Evolutionary conservation across 2,329 filamentous ascomycete species (phyloP), one percentile per base, ranked within the genome.

Genomic region (Fusarium brachygibbosum): DNA sequence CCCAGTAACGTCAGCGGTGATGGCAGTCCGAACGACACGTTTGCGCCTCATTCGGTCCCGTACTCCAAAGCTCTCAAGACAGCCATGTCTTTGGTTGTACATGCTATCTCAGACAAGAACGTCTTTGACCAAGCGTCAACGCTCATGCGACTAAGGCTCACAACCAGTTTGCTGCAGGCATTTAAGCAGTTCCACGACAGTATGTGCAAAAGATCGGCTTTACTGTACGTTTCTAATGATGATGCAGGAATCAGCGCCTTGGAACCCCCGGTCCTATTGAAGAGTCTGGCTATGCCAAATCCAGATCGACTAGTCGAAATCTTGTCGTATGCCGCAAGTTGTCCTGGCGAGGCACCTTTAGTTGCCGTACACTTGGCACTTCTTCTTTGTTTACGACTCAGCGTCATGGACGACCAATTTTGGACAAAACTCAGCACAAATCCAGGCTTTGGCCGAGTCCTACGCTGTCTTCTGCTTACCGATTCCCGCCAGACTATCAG

Each of bases 81-180:
- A 64, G 82, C 82, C 4, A 78, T 90, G 58, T 81, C 79, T 9
- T 80, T 91, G 29, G 79, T 91, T 23, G 84, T 90, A 32, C 80
- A 85, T 19, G 89, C 89, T 9, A 84, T 93, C 50, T 87, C 86
- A 14, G 85, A 90, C 60, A 79, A 84, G 25, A 81, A 85, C 21
- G 80, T 91, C 63, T 79, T 86, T 16, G 81, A 82, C 11, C 78
- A 71, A n/a, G 63, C 72, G 31, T 70, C 72, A 8, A 17, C 62
- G 31, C 10, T 41, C 17, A 60, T 79, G 41, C 75, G 72, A 23
- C 60, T 78, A 13, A 73, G 73, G 42, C 65, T 79, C 16, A 72
- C 74, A n/a, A 66, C 63, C 37, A 61, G 70, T 28, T 68, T 79
- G 38, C 63, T 79, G 25, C 72, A 76, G 37, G 66, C 70, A 10